A percentile compares a stretch with the other conserved stretches of the same genome.
Evolutionary conservation across 352 stramenopile species (phyloP).

Genomic region (Pythium sukuiense): DNA sequence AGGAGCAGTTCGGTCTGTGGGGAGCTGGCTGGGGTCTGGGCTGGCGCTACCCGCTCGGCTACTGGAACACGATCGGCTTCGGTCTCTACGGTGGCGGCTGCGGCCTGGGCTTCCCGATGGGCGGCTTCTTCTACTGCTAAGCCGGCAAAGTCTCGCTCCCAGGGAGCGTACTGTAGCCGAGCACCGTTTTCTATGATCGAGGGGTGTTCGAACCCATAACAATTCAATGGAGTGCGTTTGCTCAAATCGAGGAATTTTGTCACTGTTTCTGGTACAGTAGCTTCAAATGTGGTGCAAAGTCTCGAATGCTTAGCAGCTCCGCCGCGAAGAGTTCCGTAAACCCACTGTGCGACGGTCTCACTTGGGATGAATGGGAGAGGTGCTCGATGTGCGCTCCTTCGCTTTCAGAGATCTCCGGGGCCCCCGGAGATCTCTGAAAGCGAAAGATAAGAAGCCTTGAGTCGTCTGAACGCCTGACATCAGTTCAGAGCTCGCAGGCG

Average conservation of each 20-base stretch:
- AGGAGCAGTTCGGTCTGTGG: slow-evolving; percentile 5
- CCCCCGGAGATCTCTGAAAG: background rate
- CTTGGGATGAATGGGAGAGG: too few relatives aligned
- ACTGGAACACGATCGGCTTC: slow-evolving; percentile 12
- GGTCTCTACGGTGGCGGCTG: slow-evolving; percentile 14
- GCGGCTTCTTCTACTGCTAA: slow-evolving; percentile 8
- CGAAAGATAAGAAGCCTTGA: background rate
- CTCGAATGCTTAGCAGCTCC: background rate
- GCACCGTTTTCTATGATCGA: background rate
- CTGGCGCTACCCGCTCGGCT: slow-evolving; percentile 12
- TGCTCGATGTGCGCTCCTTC: too few relatives aligned
- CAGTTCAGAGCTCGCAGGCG: background rate
- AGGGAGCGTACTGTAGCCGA: background rate
- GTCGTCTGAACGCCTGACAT: background rate
- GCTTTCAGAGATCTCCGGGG: too few relatives aligned
- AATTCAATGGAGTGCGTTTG: background rate
- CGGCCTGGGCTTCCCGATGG: slow-evolving; percentile 5
- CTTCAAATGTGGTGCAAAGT: background rate
- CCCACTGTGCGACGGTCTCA: background rate
- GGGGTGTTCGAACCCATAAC: background rate
- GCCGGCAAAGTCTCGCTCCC: background rate
- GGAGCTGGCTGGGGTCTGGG: slow-evolving; percentile 1
- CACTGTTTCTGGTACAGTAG: background rate
- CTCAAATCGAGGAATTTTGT: background rate
- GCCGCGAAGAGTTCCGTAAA: background rate